These are phyloP conservation scores for Mangifera indica DNA, from an alignment of 345 rosid species.

Conservation along the genomic window DNA sequence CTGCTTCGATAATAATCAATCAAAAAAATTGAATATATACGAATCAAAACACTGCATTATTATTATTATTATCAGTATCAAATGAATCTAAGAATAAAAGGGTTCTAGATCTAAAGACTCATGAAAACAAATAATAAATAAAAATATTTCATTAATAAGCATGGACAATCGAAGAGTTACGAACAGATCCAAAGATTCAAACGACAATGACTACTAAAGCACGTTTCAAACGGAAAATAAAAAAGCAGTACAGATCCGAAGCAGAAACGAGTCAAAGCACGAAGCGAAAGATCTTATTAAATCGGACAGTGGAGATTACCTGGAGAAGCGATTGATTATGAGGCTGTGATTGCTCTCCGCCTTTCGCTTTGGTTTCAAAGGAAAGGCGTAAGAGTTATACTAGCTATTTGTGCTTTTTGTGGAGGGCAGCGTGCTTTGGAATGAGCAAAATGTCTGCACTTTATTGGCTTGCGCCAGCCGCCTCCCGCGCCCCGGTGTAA, in stretches of 20 bases:
- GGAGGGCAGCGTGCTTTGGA: constrained; percentile 35
- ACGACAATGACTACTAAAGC: background rate
- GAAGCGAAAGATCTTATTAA: constrained; percentile 23
- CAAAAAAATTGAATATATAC: no score
- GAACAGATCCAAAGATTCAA: background rate
- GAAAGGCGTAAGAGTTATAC: constrained; percentile 19
- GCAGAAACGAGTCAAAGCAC: background rate
- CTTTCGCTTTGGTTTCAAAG: constrained; percentile 31
- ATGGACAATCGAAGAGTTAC: background rate
- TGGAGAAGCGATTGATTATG: constrained; percentile 1
- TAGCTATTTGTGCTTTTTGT: constrained; percentile 2
- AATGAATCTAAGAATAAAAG: no score
- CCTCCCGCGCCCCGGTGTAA: background rate
- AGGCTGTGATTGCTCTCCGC: constrained; percentile 28
- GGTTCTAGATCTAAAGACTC: background rate
- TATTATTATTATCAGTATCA: background rate
- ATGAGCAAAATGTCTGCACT: constrained; percentile 16
- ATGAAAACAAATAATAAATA: background rate
- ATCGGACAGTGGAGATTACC: background rate
- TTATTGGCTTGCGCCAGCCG: no score
- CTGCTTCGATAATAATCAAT: no score
- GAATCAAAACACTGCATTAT: no score
- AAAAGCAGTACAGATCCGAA: constrained; percentile 14
- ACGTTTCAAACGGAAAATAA: no score
- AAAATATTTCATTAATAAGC: background rate